These are phyloP conservation scores for Pestalotiopsis sp. DNA, from an alignment of 2,329 filamentous ascomycete species.

Conservation along the genomic window DNA sequence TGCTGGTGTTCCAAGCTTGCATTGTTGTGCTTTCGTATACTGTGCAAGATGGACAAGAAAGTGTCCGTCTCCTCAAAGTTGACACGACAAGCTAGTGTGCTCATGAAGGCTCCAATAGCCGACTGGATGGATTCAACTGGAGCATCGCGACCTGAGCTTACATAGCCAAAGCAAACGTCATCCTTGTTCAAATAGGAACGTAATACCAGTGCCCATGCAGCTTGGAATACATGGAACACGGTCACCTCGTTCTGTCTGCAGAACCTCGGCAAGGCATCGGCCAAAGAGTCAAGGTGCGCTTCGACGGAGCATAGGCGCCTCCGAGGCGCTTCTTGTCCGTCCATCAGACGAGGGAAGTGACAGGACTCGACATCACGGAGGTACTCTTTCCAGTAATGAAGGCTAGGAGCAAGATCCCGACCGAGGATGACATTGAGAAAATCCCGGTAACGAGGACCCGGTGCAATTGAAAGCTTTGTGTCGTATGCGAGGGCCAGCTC, in stretches of 20 bases:
- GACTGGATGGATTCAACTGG: constrained; percentile 47
- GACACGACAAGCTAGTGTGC: constrained; percentile 54
- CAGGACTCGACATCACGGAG: constrained; percentile 27
- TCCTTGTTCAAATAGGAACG: constrained; percentile 8
- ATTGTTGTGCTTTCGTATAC: neutral
- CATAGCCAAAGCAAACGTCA: constrained; percentile 31
- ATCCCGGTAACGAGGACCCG: constrained; percentile 15
- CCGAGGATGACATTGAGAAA: constrained; percentile 20
- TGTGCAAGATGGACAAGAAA: neutral
- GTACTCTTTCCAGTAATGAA: constrained; percentile 28
- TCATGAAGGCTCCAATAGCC: constrained; percentile 53
- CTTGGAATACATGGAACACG: constrained; percentile 12
- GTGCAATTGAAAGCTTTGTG: constrained; percentile 7
- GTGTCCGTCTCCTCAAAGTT: neutral
- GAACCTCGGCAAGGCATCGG: constrained; percentile 27
- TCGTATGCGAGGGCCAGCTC: constrained; percentile 30
- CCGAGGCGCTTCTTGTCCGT: neutral
- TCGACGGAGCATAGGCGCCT: constrained; percentile 18
- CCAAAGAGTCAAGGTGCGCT: constrained; percentile 3
- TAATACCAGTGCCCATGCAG: constrained; percentile 10
- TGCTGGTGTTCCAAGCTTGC: constrained; percentile 10
- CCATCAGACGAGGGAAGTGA: constrained; percentile 18
- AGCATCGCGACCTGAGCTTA: constrained; percentile 53
- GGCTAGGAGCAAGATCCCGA: constrained; percentile 16
- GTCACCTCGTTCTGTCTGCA: constrained; percentile 43